Percentiles rank a stretch among this genome's conserved stretches.
Evolutionary conservation across 2,329 filamentous ascomycete genomes (phyloP).

Genomic region (Cordyceps militaris): DNA sequence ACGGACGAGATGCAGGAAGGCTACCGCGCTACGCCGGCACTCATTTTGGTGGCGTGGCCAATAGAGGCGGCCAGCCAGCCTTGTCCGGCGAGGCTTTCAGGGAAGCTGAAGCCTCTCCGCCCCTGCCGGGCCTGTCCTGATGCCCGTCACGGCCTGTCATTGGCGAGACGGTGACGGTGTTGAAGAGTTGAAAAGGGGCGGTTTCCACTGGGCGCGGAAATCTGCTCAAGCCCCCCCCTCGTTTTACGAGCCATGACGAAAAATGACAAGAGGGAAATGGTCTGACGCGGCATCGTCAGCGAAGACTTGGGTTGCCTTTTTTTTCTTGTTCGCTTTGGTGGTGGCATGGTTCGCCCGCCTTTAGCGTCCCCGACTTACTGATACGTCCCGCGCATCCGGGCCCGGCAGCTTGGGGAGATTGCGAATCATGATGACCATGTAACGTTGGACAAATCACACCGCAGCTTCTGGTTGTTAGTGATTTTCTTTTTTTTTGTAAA

Average conservation of each 20-base stretch:
- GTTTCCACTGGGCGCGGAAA: background rate
- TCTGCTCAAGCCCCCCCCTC: background rate
- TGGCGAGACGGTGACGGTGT: too few relatives aligned
- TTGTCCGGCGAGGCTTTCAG: conserved; percentile 7
- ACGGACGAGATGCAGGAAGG: conserved; percentile 4
- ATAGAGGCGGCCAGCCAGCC: conserved; percentile 4
- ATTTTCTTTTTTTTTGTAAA: too few relatives aligned
- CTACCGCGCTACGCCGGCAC: conserved; percentile 2
- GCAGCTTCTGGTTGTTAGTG: too few relatives aligned
- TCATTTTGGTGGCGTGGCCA: conserved; percentile 8
- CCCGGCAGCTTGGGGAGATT: background rate
- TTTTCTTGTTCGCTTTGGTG: too few relatives aligned
- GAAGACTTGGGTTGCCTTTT: background rate
- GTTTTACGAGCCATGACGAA: background rate
- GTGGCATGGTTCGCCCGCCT: background rate
- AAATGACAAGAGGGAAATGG: background rate
- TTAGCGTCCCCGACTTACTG: background rate
- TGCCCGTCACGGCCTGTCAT: background rate
- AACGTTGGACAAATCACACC: too few relatives aligned
- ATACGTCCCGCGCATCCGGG: background rate
- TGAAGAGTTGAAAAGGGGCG: too few relatives aligned
- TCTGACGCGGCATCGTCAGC: background rate
- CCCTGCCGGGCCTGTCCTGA: background rate
- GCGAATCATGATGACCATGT: too few relatives aligned
- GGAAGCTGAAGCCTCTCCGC: conserved; percentile 6